These are phyloP conservation scores for Aureobasidium sp. DNA, from an alignment of 2,329 filamentous ascomycete genomes.

Conservation along the genomic window DNA sequence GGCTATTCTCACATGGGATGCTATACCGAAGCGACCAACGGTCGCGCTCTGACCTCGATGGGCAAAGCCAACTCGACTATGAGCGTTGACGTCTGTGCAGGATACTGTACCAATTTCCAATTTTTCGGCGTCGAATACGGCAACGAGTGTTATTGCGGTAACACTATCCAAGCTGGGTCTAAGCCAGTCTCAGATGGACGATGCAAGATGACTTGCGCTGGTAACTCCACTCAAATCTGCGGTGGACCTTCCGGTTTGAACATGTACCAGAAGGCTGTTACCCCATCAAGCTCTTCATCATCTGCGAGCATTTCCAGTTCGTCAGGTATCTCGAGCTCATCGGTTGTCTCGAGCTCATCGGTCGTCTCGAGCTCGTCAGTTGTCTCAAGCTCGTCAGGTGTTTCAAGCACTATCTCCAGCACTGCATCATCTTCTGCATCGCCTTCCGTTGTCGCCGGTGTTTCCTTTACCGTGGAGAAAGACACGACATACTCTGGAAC, in stretches of 20 bases:
- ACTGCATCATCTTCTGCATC: not conserved
- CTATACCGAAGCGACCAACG: conserved; percentile 36
- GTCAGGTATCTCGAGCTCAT: not conserved
- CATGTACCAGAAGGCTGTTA: conserved; percentile 26
- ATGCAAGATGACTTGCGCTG: conserved; percentile 32
- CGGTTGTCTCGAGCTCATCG: too few relatives aligned
- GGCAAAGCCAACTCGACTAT: conserved; percentile 31
- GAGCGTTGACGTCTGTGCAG: conserved; percentile 43
- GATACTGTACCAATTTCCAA: conserved; percentile 35
- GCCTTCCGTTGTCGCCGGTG: not conserved
- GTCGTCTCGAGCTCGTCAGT: not conserved
- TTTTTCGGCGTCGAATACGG: conserved; percentile 44
- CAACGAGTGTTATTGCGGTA: conserved; percentile 41
- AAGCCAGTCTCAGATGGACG: not conserved
- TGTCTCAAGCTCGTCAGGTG: not conserved
- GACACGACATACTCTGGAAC: not conserved
- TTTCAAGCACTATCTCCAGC: too few relatives aligned
- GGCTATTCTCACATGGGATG: conserved; percentile 33
- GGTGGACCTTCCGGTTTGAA: conserved; percentile 33
- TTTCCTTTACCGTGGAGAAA: not conserved
- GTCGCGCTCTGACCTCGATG: conserved; percentile 29
- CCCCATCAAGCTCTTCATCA: not conserved
- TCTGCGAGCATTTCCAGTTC: not conserved
- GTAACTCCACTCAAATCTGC: conserved; percentile 31
- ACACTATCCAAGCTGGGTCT: conserved; percentile 23